A percentile compares a stretch with the other conserved stretches of the same genome.
These are phyloP conservation scores for Ophiocytium majus DNA, from an alignment of 352 stramenopile species.

Conservation along the genomic window DNA sequence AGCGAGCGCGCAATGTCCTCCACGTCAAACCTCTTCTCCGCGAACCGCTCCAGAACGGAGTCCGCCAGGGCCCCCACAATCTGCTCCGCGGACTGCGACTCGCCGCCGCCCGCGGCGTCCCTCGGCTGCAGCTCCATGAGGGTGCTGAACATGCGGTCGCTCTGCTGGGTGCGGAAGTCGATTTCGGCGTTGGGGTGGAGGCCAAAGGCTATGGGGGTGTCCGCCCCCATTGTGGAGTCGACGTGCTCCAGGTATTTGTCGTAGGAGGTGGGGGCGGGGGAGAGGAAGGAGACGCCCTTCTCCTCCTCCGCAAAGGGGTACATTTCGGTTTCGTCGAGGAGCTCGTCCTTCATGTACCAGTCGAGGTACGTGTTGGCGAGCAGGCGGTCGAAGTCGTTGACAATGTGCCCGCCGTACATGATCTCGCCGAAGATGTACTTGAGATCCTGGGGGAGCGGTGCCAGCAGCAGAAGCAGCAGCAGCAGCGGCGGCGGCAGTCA, in stretches of 20 bases:
- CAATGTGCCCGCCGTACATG: constrained; percentile 91
- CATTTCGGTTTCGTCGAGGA: constrained; percentile 96
- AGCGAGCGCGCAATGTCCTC: constrained; percentile 88
- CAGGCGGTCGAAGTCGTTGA: constrained; percentile 87
- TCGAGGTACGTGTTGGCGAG: constrained; percentile 94
- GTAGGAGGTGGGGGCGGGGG: constrained; percentile 88
- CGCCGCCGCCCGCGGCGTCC: constrained; percentile 74
- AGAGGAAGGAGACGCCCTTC: constrained; percentile 89
- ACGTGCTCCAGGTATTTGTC: constrained; percentile 97
- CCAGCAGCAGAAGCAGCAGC: too few species aligned
- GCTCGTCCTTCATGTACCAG: constrained; percentile 95
- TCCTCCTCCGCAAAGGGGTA: constrained; percentile 95
- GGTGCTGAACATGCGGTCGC: constrained; percentile 88
- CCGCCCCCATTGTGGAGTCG: constrained; percentile 87
- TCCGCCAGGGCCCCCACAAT: constrained; percentile 80
- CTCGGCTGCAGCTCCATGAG: constrained; percentile 91
- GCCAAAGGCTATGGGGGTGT: constrained; percentile 94
- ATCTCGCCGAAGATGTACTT: constrained; percentile 90
- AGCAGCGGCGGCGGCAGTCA: too few species aligned
- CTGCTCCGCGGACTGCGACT: constrained; percentile 81
- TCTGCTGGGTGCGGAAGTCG: constrained; percentile 94
- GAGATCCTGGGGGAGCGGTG: too few species aligned
- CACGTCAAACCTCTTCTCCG: constrained; percentile 94
- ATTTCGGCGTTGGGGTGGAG: constrained; percentile 97
- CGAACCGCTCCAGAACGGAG: constrained; percentile 88